Evolutionary conservation across 1,139 yeast genomes (phyloP).

Genomic region (Nakaseomyces delphensis): DNA sequence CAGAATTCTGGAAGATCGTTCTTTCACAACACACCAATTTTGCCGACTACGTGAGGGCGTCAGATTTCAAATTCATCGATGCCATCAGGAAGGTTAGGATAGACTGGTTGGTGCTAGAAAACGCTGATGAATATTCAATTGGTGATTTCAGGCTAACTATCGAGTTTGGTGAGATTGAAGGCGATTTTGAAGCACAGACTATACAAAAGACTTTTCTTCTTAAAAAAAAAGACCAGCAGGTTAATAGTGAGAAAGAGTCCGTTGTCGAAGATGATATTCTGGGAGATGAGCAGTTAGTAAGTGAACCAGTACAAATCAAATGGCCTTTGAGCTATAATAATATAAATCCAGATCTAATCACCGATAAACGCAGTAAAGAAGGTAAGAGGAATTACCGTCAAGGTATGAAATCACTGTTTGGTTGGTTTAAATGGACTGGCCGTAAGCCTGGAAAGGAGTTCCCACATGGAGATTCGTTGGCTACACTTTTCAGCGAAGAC

Average conservation of each 20-base stretch:
- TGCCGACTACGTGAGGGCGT: constrained; percentile 57
- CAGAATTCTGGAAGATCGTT: constrained; percentile 70
- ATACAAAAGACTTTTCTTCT: constrained; percentile 48
- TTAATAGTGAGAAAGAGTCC: constrained; percentile 14
- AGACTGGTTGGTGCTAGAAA: constrained; percentile 30
- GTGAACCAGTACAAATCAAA: constrained; percentile 41
- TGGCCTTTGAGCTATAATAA: constrained; percentile 54
- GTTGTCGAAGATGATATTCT: constrained; percentile 37
- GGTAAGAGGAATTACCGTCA: constrained; percentile 54
- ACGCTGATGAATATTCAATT: constrained; percentile 9
- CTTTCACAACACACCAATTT: constrained; percentile 69
- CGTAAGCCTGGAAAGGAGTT: constrained; percentile 63
- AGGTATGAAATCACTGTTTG: constrained; percentile 68
- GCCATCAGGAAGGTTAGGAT: constrained; percentile 49
- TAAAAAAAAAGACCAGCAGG: constrained; percentile 20
- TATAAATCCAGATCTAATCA: constrained; percentile 45
- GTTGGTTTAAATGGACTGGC: constrained; percentile 74
- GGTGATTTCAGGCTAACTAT: constrained; percentile 49
- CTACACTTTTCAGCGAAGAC: constrained; percentile 55
- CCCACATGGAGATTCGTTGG: constrained; percentile 61
- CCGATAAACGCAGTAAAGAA: constrained; percentile 37
- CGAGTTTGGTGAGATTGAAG: constrained; percentile 36
- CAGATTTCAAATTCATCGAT: constrained; percentile 62
- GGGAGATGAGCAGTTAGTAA: constrained; percentile 39
- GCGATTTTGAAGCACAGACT: constrained; percentile 42